Conservation (phyloP, 164 flowering plant genomes). For the Aristolochia fimbriata region DNA sequence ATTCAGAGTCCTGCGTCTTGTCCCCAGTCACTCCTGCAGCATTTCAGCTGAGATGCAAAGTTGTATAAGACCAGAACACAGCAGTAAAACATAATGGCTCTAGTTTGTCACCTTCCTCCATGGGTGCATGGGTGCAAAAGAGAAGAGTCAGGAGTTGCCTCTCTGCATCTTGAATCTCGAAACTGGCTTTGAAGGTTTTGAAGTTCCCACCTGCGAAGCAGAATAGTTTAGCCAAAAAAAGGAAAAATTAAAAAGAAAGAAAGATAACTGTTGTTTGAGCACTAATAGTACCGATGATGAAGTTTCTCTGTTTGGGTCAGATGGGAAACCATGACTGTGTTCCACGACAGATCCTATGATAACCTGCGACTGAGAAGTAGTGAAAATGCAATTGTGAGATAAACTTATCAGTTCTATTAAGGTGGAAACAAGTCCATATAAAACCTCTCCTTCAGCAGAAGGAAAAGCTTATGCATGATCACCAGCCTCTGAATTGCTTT, state of each 20-base stretch:
- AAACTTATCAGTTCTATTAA: no score
- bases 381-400: neutral
- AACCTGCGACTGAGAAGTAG: conserved; percentile 32
- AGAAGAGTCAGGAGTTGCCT: conserved; percentile 18
- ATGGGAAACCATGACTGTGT: conserved; percentile 30
- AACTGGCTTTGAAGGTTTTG: conserved; percentile 65
- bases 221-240: neutral
- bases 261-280: neutral
- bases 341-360: conserved; percentile 71
- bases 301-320: conserved; percentile 13
- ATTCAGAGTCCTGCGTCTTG: no score
- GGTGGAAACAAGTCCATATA: no score
- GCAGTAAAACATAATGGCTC: no score
- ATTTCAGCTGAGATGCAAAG: no score
- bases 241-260: neutral
- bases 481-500: no score
- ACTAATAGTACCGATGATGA: conserved; percentile 35
- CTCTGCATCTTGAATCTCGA: conserved; percentile 89
- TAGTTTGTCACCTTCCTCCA: no score
- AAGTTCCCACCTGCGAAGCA: conserved; percentile 5
- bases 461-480: no score
- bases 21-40: no score
- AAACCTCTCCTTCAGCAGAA: no score
- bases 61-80: no score
- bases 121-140: no score